Percentiles rank a stretch among this genome's conserved stretches.
Conservation (phyloP, 192 early-diverging fungal genomes). For the Backusella psychrophila region DNA sequence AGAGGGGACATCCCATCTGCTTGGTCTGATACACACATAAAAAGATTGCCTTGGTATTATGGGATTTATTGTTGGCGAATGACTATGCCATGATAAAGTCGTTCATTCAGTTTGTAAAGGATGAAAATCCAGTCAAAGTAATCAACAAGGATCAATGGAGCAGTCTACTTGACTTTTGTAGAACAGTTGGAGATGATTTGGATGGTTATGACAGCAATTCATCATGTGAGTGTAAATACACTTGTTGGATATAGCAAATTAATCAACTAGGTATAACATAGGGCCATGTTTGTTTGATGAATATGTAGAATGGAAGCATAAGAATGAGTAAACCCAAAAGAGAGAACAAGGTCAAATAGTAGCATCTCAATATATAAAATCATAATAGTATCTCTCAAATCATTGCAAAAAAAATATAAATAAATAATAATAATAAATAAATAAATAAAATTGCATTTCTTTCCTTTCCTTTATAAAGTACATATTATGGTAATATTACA, state of each 20-base stretch:
- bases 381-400: background rate
- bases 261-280: background rate
- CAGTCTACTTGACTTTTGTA: constrained; percentile 23
- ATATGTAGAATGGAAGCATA: constrained; percentile 23
- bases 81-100: constrained; percentile 9
- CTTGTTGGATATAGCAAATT: no score
- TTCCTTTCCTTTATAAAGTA: no score
- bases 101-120: constrained; percentile 19
- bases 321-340: background rate
- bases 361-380: background rate
- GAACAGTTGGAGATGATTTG: constrained; percentile 13
- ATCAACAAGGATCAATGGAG: constrained; percentile 36
- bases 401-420: background rate
- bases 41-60: constrained; percentile 23
- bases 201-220: constrained; percentile 23
- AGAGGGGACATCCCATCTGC: no score
- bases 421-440: background rate
- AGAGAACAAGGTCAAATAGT: background rate
- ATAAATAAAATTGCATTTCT: background rate
- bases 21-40: background rate
- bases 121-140: constrained; percentile 21
- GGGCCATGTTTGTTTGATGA: constrained; percentile 32
- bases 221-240: constrained; percentile 24
- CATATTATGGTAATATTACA: background rate
- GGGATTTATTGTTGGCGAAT: constrained; percentile 17